These are phyloP conservation scores for Chalciporus sp. DNA, from an alignment of 1,284 basidiomycete genomes.

Conservation along the genomic window DNA sequence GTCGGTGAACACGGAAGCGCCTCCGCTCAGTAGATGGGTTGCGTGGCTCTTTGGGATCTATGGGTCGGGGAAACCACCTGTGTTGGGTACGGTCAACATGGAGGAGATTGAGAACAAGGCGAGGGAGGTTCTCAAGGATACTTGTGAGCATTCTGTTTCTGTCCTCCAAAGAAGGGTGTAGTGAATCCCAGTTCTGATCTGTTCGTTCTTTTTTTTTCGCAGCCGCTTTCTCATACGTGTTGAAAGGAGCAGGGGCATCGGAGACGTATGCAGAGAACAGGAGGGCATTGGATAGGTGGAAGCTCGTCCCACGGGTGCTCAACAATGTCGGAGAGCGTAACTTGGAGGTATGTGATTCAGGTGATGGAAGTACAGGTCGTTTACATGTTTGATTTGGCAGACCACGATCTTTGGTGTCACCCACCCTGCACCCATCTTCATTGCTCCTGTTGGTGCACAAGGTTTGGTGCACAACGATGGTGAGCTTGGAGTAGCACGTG, in stretches of 20 bases:
- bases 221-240: conserved; percentile 67
- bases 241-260: conserved; percentile 62
- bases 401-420: conserved; percentile 72
- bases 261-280: conserved; percentile 60
- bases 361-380: too few relatives aligned
- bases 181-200: background rate
- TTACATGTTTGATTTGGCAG: conserved; percentile 35
- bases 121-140: conserved; percentile 43
- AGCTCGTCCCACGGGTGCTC: conserved; percentile 77
- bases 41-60: conserved; percentile 28
- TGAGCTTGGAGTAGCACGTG: conserved; percentile 69
- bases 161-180: conserved; percentile 3
- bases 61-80: conserved; percentile 32
- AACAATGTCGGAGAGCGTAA: conserved; percentile 65
- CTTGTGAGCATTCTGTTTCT: conserved; percentile 34
- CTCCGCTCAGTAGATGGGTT: conserved; percentile 24
- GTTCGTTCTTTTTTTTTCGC: background rate
- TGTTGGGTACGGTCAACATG: conserved; percentile 42
- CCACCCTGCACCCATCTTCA: conserved; percentile 62
- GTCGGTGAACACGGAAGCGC: conserved; percentile 23
- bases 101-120: conserved; percentile 48
- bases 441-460: conserved; percentile 79
- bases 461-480: conserved; percentile 67
- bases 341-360: conserved; percentile 49
- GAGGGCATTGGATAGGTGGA: conserved; percentile 58